A percentile compares a stretch with the other conserved stretches of the same genome.
Conservation (phyloP, 257 asterid genomes). For the Solanum sitiens region DNA sequence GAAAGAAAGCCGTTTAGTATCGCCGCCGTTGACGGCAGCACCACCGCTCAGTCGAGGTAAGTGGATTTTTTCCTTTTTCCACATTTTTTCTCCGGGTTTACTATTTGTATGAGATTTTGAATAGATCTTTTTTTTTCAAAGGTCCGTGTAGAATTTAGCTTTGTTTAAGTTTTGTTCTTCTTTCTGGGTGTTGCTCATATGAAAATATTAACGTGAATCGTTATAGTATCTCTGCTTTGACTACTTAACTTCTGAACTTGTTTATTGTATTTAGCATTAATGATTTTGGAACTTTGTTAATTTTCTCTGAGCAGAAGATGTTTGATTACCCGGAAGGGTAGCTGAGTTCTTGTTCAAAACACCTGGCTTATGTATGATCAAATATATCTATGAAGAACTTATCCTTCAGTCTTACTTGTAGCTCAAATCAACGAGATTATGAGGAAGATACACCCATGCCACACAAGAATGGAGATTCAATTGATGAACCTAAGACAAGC, state of each 20-base stretch:
- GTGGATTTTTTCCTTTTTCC: too few species aligned
- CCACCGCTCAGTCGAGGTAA: not conserved
- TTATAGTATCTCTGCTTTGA: not conserved
- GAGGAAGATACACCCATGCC: not conserved
- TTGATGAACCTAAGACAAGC: not conserved
- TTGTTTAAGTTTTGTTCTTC: not conserved
- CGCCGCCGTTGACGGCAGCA: not conserved
- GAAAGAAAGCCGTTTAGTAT: not conserved
- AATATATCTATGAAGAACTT: not conserved
- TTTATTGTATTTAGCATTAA: not conserved
- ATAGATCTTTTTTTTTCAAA: not conserved
- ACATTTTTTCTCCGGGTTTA: not conserved
- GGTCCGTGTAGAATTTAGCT: not conserved
- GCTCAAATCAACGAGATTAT: not conserved
- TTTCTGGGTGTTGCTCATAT: not conserved
- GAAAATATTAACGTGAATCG: not conserved
- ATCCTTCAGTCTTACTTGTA: not conserved
- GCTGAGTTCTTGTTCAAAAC: not conserved
- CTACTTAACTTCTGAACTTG: not conserved
- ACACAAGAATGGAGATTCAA: not conserved
- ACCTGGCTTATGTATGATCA: not conserved
- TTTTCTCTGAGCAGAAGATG: not conserved
- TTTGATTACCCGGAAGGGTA: not conserved
- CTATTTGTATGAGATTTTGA: not conserved
- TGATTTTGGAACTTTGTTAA: not conserved